Evolutionary conservation across 495 filamentous ascomycete genomes (phyloP).

Genomic region (Paragyromitra xinjiangensis): DNA sequence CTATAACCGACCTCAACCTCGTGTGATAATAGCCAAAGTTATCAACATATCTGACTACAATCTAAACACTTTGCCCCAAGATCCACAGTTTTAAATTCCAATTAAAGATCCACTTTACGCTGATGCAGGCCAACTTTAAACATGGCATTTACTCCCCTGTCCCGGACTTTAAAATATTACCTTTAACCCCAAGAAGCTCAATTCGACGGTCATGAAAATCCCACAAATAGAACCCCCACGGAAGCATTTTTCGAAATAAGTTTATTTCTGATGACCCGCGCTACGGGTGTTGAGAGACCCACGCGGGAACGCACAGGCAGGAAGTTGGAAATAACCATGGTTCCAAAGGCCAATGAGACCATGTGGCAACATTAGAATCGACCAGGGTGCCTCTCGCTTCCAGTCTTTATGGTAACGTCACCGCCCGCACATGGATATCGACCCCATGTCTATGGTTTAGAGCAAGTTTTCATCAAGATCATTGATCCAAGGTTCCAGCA

Average conservation of each 20-base stretch:
- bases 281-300: background rate
- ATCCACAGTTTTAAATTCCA: background rate
- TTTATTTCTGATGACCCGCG: background rate
- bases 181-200: background rate
- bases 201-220: background rate
- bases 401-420: background rate
- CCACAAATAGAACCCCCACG: no score
- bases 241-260: background rate
- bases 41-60: background rate
- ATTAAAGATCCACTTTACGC: background rate
- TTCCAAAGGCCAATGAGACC: background rate
- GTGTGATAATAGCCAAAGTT: background rate
- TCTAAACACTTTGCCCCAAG: background rate
- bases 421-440: background rate
- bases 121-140: background rate
- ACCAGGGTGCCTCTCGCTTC: background rate
- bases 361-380: background rate
- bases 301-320: background rate
- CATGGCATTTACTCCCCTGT: background rate
- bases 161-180: background rate
- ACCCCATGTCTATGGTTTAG: background rate
- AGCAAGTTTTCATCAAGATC: constrained; percentile 3
- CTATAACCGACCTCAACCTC: background rate
- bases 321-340: background rate
- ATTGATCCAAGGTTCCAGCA: background rate